Evolutionary conservation across 345 rosid genomes (phyloP), one percentile per base, ranked within the genome.

Genomic region (Salix koriyanagi): DNA sequence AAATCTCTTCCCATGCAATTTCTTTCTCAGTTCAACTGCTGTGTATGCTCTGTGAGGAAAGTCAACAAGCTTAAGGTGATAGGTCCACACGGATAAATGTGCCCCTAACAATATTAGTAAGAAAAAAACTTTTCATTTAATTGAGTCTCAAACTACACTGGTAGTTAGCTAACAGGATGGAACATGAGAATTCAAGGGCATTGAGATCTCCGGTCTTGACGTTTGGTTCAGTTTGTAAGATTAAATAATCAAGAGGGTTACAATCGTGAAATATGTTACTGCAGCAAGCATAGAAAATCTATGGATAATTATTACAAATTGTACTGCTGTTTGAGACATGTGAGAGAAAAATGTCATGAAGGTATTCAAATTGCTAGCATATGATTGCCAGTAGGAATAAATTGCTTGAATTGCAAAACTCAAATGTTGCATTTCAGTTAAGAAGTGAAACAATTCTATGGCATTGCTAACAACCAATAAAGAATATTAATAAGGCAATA

Each of bases 1-100:
- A 83, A 84, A 89, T 67, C 80, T 89, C 90, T 90, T 95, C 62
- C 82, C 90, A 10, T 62, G 76, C 52, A 91, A 83, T 79, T 95
- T 95, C 90, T 91, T 95, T 84, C 84, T 87, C 79, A 95, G 84
- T 81, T 93, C 93, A 37, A 72, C 85, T 18, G 89, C 87, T 48
- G 97, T 84, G 83, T 71, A 90, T 76, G 97, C 92, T 85, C 97
- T 95, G 70, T 65, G 73, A 70, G 75, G 60, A 77, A 72, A 3
- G 6, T 39, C 42, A 19, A 34, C 18, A 42, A 76, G 62, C 66
- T 65, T 48, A 67, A 26, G 19, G 44, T 26, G 19, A 68, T 26
- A 41, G 6, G 19, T 65, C 36, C 39, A 52, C 50, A 58, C 5
- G 12, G 10, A 66, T 48, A 32, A 34, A 36, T 62, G 21, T 75